These are phyloP conservation scores for Phytophthora rubi DNA, from an alignment of 352 stramenopile genomes.

Conservation along the genomic window DNA sequence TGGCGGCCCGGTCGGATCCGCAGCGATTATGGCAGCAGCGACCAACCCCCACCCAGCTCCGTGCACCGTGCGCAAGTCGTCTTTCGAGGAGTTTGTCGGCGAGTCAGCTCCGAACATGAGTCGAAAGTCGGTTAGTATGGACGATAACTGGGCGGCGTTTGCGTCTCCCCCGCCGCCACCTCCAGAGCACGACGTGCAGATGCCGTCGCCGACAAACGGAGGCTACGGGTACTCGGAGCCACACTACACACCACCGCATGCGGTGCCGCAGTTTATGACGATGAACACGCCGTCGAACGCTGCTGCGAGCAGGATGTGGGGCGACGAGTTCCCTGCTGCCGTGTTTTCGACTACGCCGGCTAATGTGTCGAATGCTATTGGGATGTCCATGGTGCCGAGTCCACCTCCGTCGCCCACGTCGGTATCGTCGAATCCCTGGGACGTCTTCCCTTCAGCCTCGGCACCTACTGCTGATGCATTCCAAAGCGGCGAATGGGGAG, in stretches of 20 bases:
- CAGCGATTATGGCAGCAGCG: slow-evolving; percentile 23
- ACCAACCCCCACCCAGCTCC: slow-evolving; percentile 12
- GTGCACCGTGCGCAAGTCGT: slow-evolving; percentile 50
- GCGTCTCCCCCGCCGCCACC: slow-evolving; percentile 18
- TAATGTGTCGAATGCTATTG: background rate
- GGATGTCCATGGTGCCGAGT: slow-evolving; percentile 10
- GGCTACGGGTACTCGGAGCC: slow-evolving; percentile 23
- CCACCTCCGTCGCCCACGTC: slow-evolving; percentile 10
- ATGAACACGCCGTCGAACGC: slow-evolving; percentile 21
- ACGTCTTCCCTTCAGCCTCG: slow-evolving; percentile 43
- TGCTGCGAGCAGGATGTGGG: slow-evolving; percentile 13
- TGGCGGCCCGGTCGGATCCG: slow-evolving; percentile 16
- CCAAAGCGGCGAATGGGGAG: slow-evolving; percentile 24
- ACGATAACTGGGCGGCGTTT: slow-evolving; percentile 25
- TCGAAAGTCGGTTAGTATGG: slow-evolving; percentile 20
- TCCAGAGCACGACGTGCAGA: slow-evolving; percentile 28
- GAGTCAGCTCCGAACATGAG: slow-evolving; percentile 32
- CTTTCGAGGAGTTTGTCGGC: slow-evolving; percentile 74
- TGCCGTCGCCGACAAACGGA: slow-evolving; percentile 23
- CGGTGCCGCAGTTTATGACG: slow-evolving; percentile 36
- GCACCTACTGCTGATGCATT: slow-evolving; percentile 29
- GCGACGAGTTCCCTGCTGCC: slow-evolving; percentile 17
- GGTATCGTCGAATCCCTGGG: slow-evolving; percentile 40
- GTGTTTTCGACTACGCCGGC: slow-evolving; percentile 32
- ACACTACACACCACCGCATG: slow-evolving; percentile 29